Conservation (phyloP, 768 basidiomycete species). For the Tricholoma sp. region DNA sequence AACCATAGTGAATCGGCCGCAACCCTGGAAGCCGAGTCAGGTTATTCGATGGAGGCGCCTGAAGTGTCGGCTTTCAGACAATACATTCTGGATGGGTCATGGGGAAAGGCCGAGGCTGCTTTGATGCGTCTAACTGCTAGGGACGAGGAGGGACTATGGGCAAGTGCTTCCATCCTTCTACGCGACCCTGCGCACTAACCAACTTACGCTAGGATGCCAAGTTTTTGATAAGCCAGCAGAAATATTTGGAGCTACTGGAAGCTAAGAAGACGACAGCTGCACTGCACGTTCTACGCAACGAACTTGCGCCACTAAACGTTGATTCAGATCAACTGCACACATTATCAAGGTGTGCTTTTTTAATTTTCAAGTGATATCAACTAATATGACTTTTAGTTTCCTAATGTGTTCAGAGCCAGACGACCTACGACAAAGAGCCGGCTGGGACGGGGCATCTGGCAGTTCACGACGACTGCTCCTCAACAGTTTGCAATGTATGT, state of each 20-base stretch:
- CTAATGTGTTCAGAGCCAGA: constrained; percentile 90
- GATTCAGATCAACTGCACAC: constrained; percentile 81
- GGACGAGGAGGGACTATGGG: constrained; percentile 66
- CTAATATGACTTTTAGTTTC: constrained; percentile 40
- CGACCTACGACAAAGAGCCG: constrained; percentile 75
- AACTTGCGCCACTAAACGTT: constrained; percentile 77
- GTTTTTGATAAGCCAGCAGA: constrained; percentile 91
- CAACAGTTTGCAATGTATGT: constrained; percentile 74
- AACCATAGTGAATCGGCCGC: constrained; percentile 74
- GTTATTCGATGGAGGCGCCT: constrained; percentile 76
- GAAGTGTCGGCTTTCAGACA: constrained; percentile 78
- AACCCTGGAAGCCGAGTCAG: constrained; percentile 89
- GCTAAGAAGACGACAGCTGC: constrained; percentile 75
- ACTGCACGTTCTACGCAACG: constrained; percentile 79
- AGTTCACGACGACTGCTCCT: constrained; percentile 75
- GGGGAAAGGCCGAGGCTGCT: constrained; percentile 72
- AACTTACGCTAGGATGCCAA: constrained; percentile 57
- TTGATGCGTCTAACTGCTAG: constrained; percentile 65
- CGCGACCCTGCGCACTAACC: neutral
- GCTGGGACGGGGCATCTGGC: constrained; percentile 88
- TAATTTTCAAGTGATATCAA: neutral
- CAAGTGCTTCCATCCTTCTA: constrained; percentile 28
- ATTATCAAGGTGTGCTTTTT: constrained; percentile 69
- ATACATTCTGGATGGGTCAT: constrained; percentile 74
- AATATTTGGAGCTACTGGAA: constrained; percentile 92